A percentile compares a stretch with the other conserved stretches of the same genome.
These are phyloP conservation scores for Agaricus subrufescens DNA, from an alignment of 768 basidiomycete genomes.

Conservation along the genomic window DNA sequence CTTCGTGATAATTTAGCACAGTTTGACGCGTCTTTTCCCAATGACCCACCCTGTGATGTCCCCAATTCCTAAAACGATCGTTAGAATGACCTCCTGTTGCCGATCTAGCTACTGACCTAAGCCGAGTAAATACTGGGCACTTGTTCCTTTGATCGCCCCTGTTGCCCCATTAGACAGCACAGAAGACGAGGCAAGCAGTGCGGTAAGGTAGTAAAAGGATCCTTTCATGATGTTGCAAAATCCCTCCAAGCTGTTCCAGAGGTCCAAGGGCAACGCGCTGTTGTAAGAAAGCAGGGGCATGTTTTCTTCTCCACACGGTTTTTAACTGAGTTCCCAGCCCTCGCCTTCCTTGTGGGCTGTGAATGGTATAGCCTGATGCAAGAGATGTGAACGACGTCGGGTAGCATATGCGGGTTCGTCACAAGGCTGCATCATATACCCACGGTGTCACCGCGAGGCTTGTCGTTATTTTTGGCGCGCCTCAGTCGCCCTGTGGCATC, in stretches of 20 bases:
- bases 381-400: neutral
- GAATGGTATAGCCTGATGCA: neutral
- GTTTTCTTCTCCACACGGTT: neutral
- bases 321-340: constrained; percentile 4
- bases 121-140: constrained; percentile 50
- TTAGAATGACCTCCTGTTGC: neutral
- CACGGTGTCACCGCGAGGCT: constrained; percentile 4
- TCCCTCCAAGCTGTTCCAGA: constrained; percentile 30
- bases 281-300: constrained; percentile 33
- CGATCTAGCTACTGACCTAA: constrained; percentile 38
- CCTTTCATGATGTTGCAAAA: constrained; percentile 35
- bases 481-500: neutral
- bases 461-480: neutral
- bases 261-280: constrained; percentile 29
- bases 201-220: constrained; percentile 36
- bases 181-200: constrained; percentile 34
- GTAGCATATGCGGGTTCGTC: constrained; percentile 6
- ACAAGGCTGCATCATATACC: constrained; percentile 2
- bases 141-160: constrained; percentile 25
- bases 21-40: neutral
- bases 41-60: constrained; percentile 66
- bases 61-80: constrained; percentile 46
- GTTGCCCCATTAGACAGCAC: constrained; percentile 22
- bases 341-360: neutral
- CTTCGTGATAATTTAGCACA: constrained; percentile 23